These are phyloP conservation scores for Coprinellus micaceus DNA, from an alignment of 768 basidiomycete species.

Conservation along the genomic window DNA sequence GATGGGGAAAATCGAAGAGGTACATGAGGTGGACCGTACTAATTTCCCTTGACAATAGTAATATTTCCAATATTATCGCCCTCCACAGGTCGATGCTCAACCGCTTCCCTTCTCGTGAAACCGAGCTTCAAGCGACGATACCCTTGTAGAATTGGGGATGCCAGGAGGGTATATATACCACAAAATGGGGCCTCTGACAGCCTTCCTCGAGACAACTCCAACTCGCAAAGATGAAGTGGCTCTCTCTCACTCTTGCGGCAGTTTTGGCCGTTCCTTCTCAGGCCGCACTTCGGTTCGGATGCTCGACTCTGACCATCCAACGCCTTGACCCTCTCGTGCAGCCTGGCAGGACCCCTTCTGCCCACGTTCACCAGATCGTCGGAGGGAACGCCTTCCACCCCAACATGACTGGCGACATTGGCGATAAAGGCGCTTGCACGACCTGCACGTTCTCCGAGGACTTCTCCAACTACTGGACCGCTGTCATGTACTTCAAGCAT, in stretches of 20 bases:
- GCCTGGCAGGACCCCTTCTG: conserved; percentile 5
- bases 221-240: conserved; percentile 4
- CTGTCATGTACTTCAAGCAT: conserved; percentile 3
- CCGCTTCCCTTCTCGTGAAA: neutral
- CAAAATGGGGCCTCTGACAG: neutral
- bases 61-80: no score
- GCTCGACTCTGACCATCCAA: conserved; percentile 9
- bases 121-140: conserved; percentile 7
- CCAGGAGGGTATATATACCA: neutral
- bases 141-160: neutral
- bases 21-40: no score
- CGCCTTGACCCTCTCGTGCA: conserved; percentile 8
- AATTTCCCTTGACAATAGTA: no score
- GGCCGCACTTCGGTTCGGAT: conserved; percentile 8
- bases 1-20: no score
- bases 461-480: conserved; percentile 10
- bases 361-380: conserved; percentile 9
- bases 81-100: no score
- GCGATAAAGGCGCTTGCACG: conserved; percentile 4
- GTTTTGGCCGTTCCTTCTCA: conserved; percentile 1
- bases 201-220: neutral
- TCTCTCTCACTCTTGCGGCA: neutral
- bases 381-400: conserved; percentile 7
- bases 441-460: conserved; percentile 10
- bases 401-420: conserved; percentile 6